A percentile compares a stretch with the other conserved stretches of the same genome.
These are phyloP conservation scores for Fonsecaea erecta DNA, from an alignment of 2,329 filamentous ascomycete species.

Conservation along the genomic window DNA sequence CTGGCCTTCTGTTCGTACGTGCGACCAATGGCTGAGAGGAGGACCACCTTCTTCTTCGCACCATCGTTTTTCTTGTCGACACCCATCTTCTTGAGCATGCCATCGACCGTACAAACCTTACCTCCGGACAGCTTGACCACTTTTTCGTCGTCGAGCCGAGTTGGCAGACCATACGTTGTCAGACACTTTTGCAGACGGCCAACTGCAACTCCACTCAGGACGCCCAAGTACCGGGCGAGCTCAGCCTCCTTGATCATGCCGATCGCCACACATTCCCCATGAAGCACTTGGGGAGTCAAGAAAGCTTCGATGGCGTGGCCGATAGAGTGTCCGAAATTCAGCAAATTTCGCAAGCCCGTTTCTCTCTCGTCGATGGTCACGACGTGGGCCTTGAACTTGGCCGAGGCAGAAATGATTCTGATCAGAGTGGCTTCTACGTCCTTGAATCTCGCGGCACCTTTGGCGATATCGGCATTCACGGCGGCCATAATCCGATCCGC, in stretches of 20 bases:
- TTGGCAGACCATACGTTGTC: slow-evolving; percentile 88
- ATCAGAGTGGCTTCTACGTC: slow-evolving; percentile 73
- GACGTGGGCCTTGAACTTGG: slow-evolving; percentile 90
- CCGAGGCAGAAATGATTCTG: slow-evolving; percentile 83
- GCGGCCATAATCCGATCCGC: slow-evolving; percentile 75
- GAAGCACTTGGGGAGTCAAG: slow-evolving; percentile 89
- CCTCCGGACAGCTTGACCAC: slow-evolving; percentile 81
- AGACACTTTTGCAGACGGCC: slow-evolving; percentile 91
- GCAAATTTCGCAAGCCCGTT: slow-evolving; percentile 86
- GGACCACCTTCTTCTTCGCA: slow-evolving; percentile 90
- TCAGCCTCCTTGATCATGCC: slow-evolving; percentile 99
- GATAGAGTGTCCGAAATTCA: slow-evolving; percentile 98
- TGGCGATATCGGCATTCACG: slow-evolving; percentile 65
- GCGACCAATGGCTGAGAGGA: slow-evolving; percentile 86
- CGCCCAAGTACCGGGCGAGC: slow-evolving; percentile 83
- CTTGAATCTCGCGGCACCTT: slow-evolving; percentile 65
- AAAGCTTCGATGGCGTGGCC: slow-evolving; percentile 97
- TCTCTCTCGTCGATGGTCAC: slow-evolving; percentile 95
- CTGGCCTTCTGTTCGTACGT: slow-evolving; percentile 87
- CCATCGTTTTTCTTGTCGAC: slow-evolving; percentile 99
- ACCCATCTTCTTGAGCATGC: slow-evolving; percentile 88
- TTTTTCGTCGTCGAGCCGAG: slow-evolving; percentile 79
- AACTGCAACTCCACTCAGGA: slow-evolving; percentile 83
- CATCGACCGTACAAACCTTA: slow-evolving; percentile 84
- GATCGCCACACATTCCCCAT: slow-evolving; percentile 94